A percentile compares a stretch with the other conserved stretches of the same genome.
Conservation (phyloP, 2,329 filamentous ascomycete species). For the Cercospora beticola region DNA sequence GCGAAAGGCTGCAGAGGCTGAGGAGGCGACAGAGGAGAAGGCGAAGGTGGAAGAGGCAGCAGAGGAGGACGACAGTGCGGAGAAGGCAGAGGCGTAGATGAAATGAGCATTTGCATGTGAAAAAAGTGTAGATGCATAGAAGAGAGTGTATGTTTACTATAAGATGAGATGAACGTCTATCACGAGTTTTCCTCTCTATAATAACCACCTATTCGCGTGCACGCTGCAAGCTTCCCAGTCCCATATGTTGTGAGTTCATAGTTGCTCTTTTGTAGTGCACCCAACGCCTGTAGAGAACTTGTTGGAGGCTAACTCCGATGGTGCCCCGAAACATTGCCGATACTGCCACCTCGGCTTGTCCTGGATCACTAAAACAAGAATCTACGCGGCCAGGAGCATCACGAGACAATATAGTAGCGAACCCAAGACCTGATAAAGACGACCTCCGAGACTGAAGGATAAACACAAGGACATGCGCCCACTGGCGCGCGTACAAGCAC, state of each 20-base stretch:
- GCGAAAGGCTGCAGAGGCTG: not conserved
- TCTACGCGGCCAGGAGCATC: not conserved
- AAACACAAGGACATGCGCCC: not conserved
- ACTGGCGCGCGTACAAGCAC: not conserved
- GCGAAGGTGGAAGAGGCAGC: not conserved
- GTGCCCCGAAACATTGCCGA: not conserved
- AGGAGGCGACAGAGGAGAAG: not conserved
- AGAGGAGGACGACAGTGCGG: not conserved
- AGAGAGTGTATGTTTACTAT: not conserved
- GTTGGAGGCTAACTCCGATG: not conserved
- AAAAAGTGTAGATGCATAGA: slow-evolving; percentile 1
- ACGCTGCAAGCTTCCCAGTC: not conserved
- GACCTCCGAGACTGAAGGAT: not conserved
- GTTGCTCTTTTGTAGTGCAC: not conserved
- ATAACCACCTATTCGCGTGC: not conserved
- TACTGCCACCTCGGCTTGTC: not conserved
- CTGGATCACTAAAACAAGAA: not conserved
- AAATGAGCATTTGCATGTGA: not conserved
- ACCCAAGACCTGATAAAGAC: not conserved
- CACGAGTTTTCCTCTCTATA: not conserved
- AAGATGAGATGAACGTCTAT: not conserved
- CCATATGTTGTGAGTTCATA: not conserved
- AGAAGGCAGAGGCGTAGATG: slow-evolving; percentile 9
- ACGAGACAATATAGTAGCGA: not conserved
- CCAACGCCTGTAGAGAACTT: not conserved